These are phyloP conservation scores for Paxillus ammoniavirescens DNA, from an alignment of 768 basidiomycete species.

Conservation along the genomic window DNA sequence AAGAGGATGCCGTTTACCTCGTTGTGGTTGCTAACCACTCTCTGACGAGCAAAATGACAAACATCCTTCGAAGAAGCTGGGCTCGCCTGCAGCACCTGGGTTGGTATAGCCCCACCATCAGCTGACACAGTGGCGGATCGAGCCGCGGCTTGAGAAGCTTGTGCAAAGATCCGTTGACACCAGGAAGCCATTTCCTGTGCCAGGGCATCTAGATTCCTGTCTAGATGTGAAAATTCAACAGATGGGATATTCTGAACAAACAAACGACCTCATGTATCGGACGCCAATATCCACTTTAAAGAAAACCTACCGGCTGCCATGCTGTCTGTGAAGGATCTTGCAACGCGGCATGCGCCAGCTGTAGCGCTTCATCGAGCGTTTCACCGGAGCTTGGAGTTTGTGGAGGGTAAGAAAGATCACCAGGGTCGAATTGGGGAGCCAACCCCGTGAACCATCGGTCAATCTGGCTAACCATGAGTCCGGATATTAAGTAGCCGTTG, in stretches of 20 bases:
- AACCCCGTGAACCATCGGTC: constrained; percentile 81
- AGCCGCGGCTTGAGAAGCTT: constrained; percentile 60
- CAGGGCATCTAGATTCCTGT: constrained; percentile 68
- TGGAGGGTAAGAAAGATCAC: constrained; percentile 28
- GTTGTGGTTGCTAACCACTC: constrained; percentile 44
- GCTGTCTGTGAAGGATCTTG: constrained; percentile 45
- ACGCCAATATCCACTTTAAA: constrained; percentile 23
- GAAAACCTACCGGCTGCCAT: constrained; percentile 52
- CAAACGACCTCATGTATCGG: constrained; percentile 26
- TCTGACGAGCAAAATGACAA: constrained; percentile 50
- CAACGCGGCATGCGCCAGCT: constrained; percentile 48
- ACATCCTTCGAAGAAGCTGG: constrained; percentile 27
- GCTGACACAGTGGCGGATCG: constrained; percentile 51
- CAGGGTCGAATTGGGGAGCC: constrained; percentile 32
- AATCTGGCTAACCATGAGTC: constrained; percentile 64
- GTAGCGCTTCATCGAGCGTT: constrained; percentile 38
- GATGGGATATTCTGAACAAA: constrained; percentile 44
- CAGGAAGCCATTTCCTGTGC: constrained; percentile 57
- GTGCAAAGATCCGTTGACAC: constrained; percentile 61
- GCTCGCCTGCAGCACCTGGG: constrained; percentile 33
- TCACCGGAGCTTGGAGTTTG: constrained; percentile 19
- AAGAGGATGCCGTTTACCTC: constrained; percentile 44
- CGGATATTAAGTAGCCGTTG: constrained; percentile 73
- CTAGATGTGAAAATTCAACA: constrained; percentile 54
- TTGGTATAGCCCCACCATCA: constrained; percentile 29